These are phyloP conservation scores for Mycena crocata DNA, from an alignment of 768 basidiomycete species.

Conservation along the genomic window DNA sequence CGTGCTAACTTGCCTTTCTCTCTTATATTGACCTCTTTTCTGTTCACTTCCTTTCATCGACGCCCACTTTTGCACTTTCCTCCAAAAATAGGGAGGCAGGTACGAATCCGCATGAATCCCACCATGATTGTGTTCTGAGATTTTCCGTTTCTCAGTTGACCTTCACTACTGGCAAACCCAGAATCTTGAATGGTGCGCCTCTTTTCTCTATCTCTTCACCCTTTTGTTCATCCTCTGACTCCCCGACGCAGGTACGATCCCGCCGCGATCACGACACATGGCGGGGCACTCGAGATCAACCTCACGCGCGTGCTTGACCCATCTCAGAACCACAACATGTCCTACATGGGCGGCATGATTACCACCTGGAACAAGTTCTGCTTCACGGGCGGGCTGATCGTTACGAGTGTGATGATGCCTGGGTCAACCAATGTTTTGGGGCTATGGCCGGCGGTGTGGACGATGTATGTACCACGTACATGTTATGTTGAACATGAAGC, in stretches of 20 bases:
- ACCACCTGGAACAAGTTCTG: conserved; percentile 63
- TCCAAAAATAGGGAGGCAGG: too few species aligned
- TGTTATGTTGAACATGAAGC: neutral
- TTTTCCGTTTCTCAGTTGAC: too few species aligned
- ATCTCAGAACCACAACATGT: conserved; percentile 70
- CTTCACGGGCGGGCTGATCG: conserved; percentile 83
- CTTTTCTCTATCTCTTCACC: neutral
- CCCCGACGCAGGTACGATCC: conserved; percentile 80
- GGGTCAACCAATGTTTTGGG: conserved; percentile 49
- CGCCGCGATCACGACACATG: conserved; percentile 70
- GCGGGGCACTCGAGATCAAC: conserved; percentile 79
- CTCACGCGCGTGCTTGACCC: conserved; percentile 63
- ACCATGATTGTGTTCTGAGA: too few species aligned
- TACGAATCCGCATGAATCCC: too few species aligned
- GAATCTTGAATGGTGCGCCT: conserved; percentile 45
- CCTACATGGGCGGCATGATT: conserved; percentile 57
- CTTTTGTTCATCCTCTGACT: neutral
- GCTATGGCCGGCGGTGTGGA: conserved; percentile 32
- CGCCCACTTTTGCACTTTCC: too few species aligned
- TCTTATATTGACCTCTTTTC: neutral
- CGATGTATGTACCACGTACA: conserved; percentile 33
- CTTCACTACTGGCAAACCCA: conserved; percentile 77
- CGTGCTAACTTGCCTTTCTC: neutral
- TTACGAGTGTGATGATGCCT: conserved; percentile 56
- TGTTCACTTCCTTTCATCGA: too few species aligned